Base-by-base conservation (phyloP, 768 basidiomycete species). In the Tephrocybe sp. region DNA sequence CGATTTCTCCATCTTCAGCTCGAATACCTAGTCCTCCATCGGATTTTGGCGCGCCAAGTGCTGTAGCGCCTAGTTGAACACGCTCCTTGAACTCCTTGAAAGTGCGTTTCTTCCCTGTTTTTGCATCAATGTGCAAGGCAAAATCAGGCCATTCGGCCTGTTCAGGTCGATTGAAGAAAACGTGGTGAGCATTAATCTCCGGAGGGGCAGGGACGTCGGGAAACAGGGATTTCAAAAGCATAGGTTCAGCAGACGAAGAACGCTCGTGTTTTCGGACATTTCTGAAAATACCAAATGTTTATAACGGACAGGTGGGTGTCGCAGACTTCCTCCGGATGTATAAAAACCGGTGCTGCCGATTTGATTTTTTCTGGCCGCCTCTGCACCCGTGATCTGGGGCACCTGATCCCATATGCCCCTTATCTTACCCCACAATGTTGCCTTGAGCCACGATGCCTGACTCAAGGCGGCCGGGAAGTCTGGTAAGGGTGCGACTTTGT, bases 181-280 rank as follows among this genome's bases (percentile, higher is more conserved):
- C 36, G 52, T 84, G 63, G 59, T 84, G 75, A 9, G 75, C 65
- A 58, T 88, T 88, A 8, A 68, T 60, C 15, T 77, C 74, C 2
- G 79, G 77, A 4, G 72, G 47, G 0, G 68, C 44, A 12, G 83
- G 81, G 0, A 79, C 61, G 0, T 78, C 71, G 4, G 83, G 80
- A 54, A 71, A 86, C 27, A 68, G 66, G 4, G 86, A 88, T 52
- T 73, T 78, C 61, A 83, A 52, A 58, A 75, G 64, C 83, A 87
- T 85, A 51, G 49, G 30, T 22, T 19, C 27, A 22, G 25, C 16
- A 39, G 33, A 21, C 13, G 30, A 13, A 5, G 27, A 11, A 40
- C 29, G 30, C 42, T 43, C 31, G 22, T 39, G 15, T 50, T 39
- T 30, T 30, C 16, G 2, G n/a, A 33, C 27, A 45, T 50, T 18